Conservation (phyloP, 2,329 filamentous ascomycete genomes). For the Torrubiellomyces zombiae region DNA sequence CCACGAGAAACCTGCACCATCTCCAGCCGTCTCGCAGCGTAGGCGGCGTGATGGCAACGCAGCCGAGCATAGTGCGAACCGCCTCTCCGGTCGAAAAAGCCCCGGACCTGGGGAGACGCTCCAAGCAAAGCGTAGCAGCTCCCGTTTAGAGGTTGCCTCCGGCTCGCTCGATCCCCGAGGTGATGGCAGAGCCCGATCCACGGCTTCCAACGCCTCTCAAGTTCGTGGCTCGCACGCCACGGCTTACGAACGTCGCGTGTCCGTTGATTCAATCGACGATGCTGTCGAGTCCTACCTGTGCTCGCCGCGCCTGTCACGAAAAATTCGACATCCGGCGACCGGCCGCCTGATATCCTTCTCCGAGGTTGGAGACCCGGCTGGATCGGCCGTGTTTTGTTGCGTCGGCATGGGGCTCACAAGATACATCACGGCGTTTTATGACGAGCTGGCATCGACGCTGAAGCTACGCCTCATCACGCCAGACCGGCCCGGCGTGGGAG, state of each 20-base stretch:
- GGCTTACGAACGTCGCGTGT: constrained; percentile 57
- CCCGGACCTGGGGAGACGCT: constrained; percentile 29
- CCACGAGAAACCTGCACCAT: constrained; percentile 50
- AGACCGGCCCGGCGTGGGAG: constrained; percentile 84
- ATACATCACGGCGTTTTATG: constrained; percentile 94
- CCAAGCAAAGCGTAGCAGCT: constrained; percentile 36
- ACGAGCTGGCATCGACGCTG: constrained; percentile 78
- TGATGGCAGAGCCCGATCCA: constrained; percentile 17
- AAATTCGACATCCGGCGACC: constrained; percentile 69
- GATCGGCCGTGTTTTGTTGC: constrained; percentile 87
- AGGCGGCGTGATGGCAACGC: constrained; percentile 33
- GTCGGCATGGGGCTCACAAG: constrained; percentile 95
- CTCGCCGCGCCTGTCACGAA: constrained; percentile 73
- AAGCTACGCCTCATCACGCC: constrained; percentile 84
- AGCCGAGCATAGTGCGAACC: constrained; percentile 25
- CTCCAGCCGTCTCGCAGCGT: constrained; percentile 49
- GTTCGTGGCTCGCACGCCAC: constrained; percentile 18
- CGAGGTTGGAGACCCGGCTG: constrained; percentile 83
- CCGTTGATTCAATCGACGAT: constrained; percentile 74
- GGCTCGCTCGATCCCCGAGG: constrained; percentile 24
- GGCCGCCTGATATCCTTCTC: constrained; percentile 87
- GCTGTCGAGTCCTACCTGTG: constrained; percentile 74
- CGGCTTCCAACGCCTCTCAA: constrained; percentile 11
- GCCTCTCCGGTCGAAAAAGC: constrained; percentile 29
- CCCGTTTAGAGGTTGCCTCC: constrained; percentile 41